A percentile compares a stretch with the other conserved stretches of the same genome.
phyloP scores from a whole-genome alignment of 768 basidiomycete species.

The Termitomyces sp. region DNA sequence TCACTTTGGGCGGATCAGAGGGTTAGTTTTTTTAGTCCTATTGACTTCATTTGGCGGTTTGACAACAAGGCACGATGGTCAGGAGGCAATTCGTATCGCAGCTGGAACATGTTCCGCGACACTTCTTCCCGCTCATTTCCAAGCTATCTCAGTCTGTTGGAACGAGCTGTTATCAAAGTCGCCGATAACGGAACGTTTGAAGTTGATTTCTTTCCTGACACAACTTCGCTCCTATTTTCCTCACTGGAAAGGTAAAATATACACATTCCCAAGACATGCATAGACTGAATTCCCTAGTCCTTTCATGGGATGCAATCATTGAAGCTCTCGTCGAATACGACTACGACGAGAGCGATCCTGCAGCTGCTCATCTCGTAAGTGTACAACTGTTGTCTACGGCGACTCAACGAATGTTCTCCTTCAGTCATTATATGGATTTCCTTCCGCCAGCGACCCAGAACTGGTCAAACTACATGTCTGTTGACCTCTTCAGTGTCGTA shows the following conservation, averaged over 20 bases:
- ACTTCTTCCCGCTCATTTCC: slow-evolving; percentile 62
- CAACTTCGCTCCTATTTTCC: slow-evolving; percentile 70
- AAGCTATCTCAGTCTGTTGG: slow-evolving; percentile 67
- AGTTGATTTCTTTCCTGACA: slow-evolving; percentile 58
- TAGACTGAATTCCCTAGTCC: slow-evolving; percentile 34
- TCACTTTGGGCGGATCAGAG: slow-evolving; percentile 61
- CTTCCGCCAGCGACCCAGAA: slow-evolving; percentile 44
- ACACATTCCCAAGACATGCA: neutral
- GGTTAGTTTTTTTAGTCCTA: slow-evolving; percentile 32
- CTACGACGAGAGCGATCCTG: slow-evolving; percentile 33
- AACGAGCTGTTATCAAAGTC: slow-evolving; percentile 55
- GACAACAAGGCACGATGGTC: neutral
- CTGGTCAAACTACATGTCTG: slow-evolving; percentile 43
- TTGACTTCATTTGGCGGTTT: neutral
- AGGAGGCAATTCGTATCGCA: slow-evolving; percentile 70
- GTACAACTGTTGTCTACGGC: neutral
- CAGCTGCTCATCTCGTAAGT: slow-evolving; percentile 39
- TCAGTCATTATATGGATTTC: slow-evolving; percentile 45
- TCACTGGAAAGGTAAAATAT: slow-evolving; percentile 53
- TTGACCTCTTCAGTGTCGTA: neutral
- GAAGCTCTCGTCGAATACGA: slow-evolving; percentile 58
- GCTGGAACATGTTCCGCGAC: slow-evolving; percentile 56
- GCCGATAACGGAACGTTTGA: slow-evolving; percentile 53
- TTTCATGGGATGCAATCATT: slow-evolving; percentile 62
- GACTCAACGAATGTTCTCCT: neutral